Evolutionary conservation across 495 filamentous ascomycete genomes (phyloP), one percentile per base, ranked within the genome.

Genomic region (Durotheca rogersii): DNA sequence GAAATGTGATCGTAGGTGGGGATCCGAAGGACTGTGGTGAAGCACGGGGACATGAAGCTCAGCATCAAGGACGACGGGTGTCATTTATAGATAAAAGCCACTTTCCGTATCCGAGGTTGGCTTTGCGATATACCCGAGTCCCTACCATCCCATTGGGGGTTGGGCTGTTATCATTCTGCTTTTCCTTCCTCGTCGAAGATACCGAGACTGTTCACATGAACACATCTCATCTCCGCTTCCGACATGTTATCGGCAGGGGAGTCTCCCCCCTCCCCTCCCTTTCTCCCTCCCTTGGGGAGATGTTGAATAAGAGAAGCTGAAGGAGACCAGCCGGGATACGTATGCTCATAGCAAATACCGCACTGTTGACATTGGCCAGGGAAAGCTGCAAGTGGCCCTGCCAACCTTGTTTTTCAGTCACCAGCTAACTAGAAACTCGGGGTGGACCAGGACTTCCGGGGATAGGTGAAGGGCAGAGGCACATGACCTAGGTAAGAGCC

Each of bases 311-410:
- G 40, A 40, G 19, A 37, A 34, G 27, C 44, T 58, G 55, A 44
- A 58, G 49, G 21, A 49, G 44, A 20, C 17, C 33, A 41, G 50
- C 31, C 39, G 17, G 17, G 10, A 45, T 30, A 44, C 20, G 51
- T 46, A 44, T 30, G 35, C 32, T 40, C 14, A 39, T 55, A 55
- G 51, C 32, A 41, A 55, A 43, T 44, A 43, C 47, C 14, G 35
- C 12, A 37, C 32, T 25, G 29, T 41, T 56, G 15, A 23, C 34
- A 31, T 35, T 7, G 32, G 33, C 40, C 34, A 50, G 45, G 27
- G 21, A 15, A 10, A 47, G 17, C 38, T 55, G 49, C 37, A 40
- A 49, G 33, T 17, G 34, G 37, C 15, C 4, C 48, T 52, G 19
- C 48, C 48, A 53, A 53, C 53, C 47, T 39, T 27, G 3, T 53